Evolutionary conservation across 2,329 filamentous ascomycete genomes (phyloP), one percentile per base, ranked within the genome.

Genomic region (Neonectria coccinea): DNA sequence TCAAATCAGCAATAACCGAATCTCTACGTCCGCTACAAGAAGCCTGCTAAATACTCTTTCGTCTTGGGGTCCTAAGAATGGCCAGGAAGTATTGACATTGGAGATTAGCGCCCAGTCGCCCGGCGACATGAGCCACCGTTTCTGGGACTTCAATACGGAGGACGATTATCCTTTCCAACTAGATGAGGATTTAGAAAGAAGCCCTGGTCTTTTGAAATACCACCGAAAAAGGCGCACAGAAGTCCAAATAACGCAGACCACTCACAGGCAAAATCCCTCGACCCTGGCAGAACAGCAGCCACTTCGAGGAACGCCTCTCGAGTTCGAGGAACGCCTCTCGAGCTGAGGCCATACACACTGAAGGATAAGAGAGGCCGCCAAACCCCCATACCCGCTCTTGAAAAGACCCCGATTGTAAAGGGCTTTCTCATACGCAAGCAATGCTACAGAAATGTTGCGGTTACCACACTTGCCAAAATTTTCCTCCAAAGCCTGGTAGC

Each of bases 41-140:
- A 4, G 14, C 4, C 25, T 68, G 9, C 41, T 68, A 4, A 11
- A 18, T 1, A 20, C 20, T 6, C 54, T 68, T 12, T 67, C 66
- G 4, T 25, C 3, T 5, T 65, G 64, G 64, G 16, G 41, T 3
- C 27, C 48, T 4, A 20, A 52, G 7, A 14, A 12, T 14, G 29
- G 8, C 1, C 31, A 5, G 5, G 53, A 29, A 5, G 61, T 62
- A 2, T 31, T 68, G 9, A 47, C 41, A 2, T 18, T 67, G 16
- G 58, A 67, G 10, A 52, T 67, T 11, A 55, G 18, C 12, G 64
- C 67, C 4, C 47, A 45, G 4, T 68, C 67, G 12, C 59, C 64
- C 5, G 64, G 64, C 25, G 64, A 68, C 52, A 27, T n/a, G 12
- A 45, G 27, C 3, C 56, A 67, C n/a, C 31, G 20, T 20, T 41